A percentile compares a stretch with the other conserved stretches of the same genome.
Evolutionary conservation across 2,329 filamentous ascomycete genomes (phyloP).

Genomic region (Colletotrichum sp.): DNA sequence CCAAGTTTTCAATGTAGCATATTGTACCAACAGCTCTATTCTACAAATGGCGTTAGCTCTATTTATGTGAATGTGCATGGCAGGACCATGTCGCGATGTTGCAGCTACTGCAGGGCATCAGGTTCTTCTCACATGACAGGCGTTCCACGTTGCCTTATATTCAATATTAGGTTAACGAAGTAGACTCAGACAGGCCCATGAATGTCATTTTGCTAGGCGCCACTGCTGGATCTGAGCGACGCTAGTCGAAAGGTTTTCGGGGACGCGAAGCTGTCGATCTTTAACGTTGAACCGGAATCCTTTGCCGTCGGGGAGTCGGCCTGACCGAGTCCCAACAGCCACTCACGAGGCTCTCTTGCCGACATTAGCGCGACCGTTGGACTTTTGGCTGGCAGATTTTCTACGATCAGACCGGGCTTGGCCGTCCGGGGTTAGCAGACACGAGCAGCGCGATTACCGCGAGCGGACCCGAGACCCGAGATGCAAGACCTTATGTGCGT

Average conservation of each 20-base stretch:
- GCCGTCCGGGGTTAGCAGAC: background rate
- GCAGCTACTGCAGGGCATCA: background rate
- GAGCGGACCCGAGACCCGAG: background rate
- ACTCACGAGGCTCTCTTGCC: background rate
- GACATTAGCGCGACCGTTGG: background rate
- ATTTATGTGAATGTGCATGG: background rate
- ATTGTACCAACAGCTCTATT: background rate
- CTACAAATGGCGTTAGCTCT: background rate
- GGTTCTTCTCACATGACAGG: background rate
- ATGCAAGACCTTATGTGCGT: background rate
- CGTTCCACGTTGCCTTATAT: background rate
- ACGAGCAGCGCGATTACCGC: background rate
- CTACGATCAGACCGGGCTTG: background rate
- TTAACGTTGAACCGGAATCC: background rate
- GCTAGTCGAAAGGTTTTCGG: background rate
- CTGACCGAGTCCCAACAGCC: background rate
- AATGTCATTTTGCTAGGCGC: background rate
- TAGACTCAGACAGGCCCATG: background rate
- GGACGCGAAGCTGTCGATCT: background rate
- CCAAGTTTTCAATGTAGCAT: background rate
- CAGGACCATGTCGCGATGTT: background rate
- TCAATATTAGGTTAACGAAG: background rate
- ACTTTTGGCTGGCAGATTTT: background rate
- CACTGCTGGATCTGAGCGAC: background rate
- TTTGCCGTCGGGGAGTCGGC: background rate